Evolutionary conservation across 345 rosid species (phyloP).

Genomic region (Eucalyptus camaldulensis): DNA sequence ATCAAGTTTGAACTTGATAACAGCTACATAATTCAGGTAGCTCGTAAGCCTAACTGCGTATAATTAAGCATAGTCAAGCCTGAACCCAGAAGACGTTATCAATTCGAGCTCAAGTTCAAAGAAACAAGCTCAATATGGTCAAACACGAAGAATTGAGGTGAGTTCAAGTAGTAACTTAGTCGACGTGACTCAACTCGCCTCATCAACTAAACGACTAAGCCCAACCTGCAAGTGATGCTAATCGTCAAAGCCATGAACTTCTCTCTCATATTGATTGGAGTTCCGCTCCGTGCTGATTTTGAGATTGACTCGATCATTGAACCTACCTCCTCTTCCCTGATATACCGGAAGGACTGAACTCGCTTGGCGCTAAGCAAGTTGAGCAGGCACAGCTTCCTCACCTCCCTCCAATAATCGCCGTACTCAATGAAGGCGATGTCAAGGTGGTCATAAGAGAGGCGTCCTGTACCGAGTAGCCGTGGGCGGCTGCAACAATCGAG

Average conservation of each 20-base stretch:
- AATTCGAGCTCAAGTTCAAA: not conserved
- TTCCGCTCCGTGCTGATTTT: not conserved
- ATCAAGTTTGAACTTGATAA: not conserved
- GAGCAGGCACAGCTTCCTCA: slow-evolving; percentile 8
- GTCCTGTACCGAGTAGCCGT: not conserved
- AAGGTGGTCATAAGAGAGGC: slow-evolving; percentile 9
- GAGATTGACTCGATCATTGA: slow-evolving; percentile 10
- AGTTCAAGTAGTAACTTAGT: not conserved
- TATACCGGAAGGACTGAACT: not conserved
- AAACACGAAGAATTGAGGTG: not conserved
- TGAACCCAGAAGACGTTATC: not conserved
- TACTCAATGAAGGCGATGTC: slow-evolving; percentile 16
- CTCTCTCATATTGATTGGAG: slow-evolving; percentile 11
- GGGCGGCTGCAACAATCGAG: slow-evolving; percentile 7
- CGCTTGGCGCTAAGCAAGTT: slow-evolving; percentile 8
- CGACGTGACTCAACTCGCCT: not conserved
- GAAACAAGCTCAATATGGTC: not conserved
- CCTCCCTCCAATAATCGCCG: not conserved
- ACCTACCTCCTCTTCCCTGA: slow-evolving; percentile 16
- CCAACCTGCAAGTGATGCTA: not conserved
- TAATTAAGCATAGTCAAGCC: not conserved
- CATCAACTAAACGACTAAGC: not conserved
- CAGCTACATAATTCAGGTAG: not conserved
- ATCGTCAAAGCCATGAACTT: slow-evolving; percentile 6
- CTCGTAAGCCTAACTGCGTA: not conserved